Conservation (phyloP, 108 stramenopile genomes). For the Skeletonema tropicum region DNA sequence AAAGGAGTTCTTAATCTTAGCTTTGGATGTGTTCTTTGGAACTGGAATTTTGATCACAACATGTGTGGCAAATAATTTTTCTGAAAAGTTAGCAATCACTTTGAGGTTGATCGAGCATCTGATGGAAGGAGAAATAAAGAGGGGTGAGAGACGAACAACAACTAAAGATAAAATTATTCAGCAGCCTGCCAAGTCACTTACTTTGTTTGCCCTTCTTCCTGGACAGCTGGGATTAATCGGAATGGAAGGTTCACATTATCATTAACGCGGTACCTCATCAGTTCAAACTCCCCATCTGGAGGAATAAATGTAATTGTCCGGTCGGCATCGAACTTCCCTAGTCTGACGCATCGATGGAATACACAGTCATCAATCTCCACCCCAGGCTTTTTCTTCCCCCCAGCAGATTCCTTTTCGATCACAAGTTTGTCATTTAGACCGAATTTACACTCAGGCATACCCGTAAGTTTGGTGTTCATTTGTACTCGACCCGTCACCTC, state of each 20-base stretch:
- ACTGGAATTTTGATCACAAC: conserved; percentile 98
- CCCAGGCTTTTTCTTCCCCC: conserved; percentile 76
- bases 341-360: conserved; percentile 96
- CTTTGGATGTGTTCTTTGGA: conserved; percentile 96
- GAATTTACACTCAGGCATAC: conserved; percentile 98
- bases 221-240: conserved; percentile 95
- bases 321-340: conserved; percentile 99
- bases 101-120: conserved; percentile 95
- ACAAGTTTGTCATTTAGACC: conserved; percentile 99
- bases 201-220: conserved; percentile 93
- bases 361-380: conserved; percentile 99
- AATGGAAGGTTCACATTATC: conserved; percentile 97
- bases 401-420: conserved; percentile 94
- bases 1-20: conserved; percentile 90
- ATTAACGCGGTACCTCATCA: conserved; percentile 98
- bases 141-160: background rate
- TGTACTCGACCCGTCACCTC: conserved; percentile 96
- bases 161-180: background rate
- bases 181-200: conserved; percentile 41
- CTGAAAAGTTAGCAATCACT: conserved; percentile 92
- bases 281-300: conserved; percentile 99
- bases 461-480: conserved; percentile 98
- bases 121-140: background rate
- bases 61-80: conserved; percentile 93
- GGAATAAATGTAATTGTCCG: conserved; percentile 99